phyloP scores from a whole-genome alignment of 2,329 filamentous ascomycete species.

The Bipolaris zeicola region DNA sequence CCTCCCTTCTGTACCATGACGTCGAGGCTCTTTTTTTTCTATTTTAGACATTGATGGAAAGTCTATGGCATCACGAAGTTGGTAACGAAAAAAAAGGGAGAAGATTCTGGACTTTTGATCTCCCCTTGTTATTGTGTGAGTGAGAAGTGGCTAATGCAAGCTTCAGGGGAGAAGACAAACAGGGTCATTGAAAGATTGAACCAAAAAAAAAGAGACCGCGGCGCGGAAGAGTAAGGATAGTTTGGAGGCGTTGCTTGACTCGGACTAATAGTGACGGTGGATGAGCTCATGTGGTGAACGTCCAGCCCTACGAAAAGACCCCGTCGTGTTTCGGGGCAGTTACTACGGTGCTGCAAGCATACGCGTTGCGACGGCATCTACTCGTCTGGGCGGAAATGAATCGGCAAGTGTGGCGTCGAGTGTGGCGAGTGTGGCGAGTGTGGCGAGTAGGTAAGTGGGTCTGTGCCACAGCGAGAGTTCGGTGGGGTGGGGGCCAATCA shows the following conservation, averaged over 20 bases:
- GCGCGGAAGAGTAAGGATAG: neutral
- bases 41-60: neutral
- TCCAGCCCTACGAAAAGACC: conserved; percentile 14
- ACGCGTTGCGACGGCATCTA: conserved; percentile 26
- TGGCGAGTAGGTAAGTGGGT: neutral
- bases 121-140: neutral
- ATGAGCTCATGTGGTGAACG: conserved; percentile 12
- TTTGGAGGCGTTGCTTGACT: conserved; percentile 6
- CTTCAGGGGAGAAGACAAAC: conserved; percentile 11
- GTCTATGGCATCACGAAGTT: too few relatives aligned
- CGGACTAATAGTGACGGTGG: neutral
- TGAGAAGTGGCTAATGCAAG: conserved; percentile 23
- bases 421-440: conserved; percentile 17
- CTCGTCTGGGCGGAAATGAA: conserved; percentile 7
- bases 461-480: conserved; percentile 24
- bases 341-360: conserved; percentile 23
- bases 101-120: too few relatives aligned
- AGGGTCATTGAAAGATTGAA: neutral
- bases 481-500: too few relatives aligned
- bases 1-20: conserved; percentile 13
- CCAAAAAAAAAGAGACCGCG: neutral
- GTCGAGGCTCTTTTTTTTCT: conserved; percentile 8
- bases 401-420: conserved; percentile 10
- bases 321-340: conserved; percentile 1
- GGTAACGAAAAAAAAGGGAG: too few relatives aligned